Evolutionary conservation across 1,139 yeast genomes (phyloP).

Genomic region (Pichia sp.): DNA sequence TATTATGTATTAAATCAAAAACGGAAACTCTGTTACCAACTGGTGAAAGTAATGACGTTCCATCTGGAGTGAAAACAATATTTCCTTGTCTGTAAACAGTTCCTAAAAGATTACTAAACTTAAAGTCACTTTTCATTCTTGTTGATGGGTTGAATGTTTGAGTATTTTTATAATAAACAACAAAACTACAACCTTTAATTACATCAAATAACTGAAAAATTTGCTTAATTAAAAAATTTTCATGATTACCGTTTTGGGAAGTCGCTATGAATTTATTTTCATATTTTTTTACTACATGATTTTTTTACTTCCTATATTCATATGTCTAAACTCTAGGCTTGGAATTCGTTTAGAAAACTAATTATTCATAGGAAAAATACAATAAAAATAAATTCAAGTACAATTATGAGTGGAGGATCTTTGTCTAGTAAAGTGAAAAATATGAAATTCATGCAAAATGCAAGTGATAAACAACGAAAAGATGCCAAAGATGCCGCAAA

Average conservation of each 20-base stretch:
- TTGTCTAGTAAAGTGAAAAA: conserved; percentile 58
- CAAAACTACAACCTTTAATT: not conserved
- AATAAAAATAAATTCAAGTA: too few species aligned
- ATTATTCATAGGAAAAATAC: too few species aligned
- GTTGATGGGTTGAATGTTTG: not conserved
- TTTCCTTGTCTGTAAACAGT: conserved; percentile 94
- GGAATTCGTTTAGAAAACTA: too few species aligned
- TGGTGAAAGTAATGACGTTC: conserved; percentile 76
- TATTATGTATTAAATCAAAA: conserved; percentile 79
- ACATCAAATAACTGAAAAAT: conserved; percentile 3
- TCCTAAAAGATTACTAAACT: conserved; percentile 83
- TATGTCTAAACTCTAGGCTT: too few species aligned
- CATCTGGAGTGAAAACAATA: conserved; percentile 81
- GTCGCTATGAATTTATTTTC: not conserved
- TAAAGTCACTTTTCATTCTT: conserved; percentile 49
- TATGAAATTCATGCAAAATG: conserved; percentile 57
- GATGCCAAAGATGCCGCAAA: conserved; percentile 33
- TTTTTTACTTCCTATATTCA: not conserved
- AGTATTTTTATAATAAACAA: too few species aligned
- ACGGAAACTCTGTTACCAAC: conserved; percentile 92
- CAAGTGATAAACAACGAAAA: conserved; percentile 9
- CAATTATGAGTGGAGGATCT: conserved; percentile 10
- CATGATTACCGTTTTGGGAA: not conserved
- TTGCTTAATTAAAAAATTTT: conserved; percentile 5
- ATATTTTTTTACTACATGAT: not conserved